Evolutionary conservation across 208 protist genomes (phyloP).

Genomic region (Leishmania tarentolae): DNA sequence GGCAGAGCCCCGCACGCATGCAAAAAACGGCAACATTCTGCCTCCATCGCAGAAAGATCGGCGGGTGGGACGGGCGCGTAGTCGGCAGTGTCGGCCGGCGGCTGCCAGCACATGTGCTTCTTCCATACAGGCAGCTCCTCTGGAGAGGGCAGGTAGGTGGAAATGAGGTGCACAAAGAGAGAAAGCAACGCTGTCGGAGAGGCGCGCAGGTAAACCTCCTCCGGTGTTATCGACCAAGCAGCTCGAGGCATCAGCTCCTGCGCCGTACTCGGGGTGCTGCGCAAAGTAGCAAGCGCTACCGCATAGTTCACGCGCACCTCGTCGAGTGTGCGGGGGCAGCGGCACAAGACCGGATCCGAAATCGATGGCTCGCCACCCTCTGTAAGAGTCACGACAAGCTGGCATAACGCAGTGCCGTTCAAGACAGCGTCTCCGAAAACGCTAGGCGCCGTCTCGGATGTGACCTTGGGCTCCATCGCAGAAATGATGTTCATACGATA

Average conservation of each 20-base stretch:
- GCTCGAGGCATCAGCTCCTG: constrained; percentile 21
- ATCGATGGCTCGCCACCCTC: constrained; percentile 2
- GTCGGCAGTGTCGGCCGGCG: constrained; percentile 20
- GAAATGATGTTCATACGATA: constrained; percentile 69
- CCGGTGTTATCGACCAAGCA: constrained; percentile 44
- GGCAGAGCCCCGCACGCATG: constrained; percentile 48
- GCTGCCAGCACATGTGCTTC: constrained; percentile 49
- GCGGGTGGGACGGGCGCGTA: constrained; percentile 1
- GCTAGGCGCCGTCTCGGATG: background rate
- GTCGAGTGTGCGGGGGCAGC: constrained; percentile 40
- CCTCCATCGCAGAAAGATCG: constrained; percentile 45
- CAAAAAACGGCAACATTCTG: constrained; percentile 52
- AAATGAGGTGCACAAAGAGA: constrained; percentile 53
- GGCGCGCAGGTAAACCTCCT: constrained; percentile 41
- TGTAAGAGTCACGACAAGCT: constrained; percentile 39
- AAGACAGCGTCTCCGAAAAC: constrained; percentile 61
- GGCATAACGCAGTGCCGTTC: constrained; percentile 69
- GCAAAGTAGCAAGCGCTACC: constrained; percentile 21
- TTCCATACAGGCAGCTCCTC: constrained; percentile 34
- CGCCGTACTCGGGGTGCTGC: constrained; percentile 10
- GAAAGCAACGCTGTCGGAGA: constrained; percentile 43
- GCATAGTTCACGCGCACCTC: constrained; percentile 62
- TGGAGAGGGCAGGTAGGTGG: constrained; percentile 43
- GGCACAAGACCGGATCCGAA: constrained; percentile 27
- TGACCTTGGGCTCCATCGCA: constrained; percentile 19